These are phyloP conservation scores for Trametes pubescens DNA, from an alignment of 1,284 basidiomycete species.

Conservation along the genomic window DNA sequence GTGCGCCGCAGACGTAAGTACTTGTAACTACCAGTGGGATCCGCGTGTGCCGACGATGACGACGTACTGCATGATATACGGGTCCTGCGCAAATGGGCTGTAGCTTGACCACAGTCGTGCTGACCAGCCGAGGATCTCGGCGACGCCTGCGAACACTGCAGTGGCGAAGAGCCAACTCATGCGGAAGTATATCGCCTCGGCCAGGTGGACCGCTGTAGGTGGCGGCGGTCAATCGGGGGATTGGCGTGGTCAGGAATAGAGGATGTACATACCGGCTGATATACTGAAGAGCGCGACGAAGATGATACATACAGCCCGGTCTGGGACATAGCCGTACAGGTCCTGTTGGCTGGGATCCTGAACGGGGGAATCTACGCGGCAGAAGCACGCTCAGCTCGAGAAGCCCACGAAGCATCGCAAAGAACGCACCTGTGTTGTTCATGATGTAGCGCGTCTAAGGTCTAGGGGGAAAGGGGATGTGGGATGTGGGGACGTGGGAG, in stretches of 20 bases:
- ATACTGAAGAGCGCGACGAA: constrained; percentile 29
- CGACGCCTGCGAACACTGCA: constrained; percentile 20
- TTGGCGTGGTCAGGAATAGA: too few relatives aligned
- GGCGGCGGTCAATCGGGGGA: background rate
- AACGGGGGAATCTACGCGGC: background rate
- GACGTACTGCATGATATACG: constrained; percentile 46
- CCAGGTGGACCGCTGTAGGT: constrained; percentile 9
- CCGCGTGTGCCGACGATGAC: constrained; percentile 38
- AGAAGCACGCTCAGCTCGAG: background rate
- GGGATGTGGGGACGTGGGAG: background rate
- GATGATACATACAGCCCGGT: constrained; percentile 21
- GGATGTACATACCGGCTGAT: constrained; percentile 21
- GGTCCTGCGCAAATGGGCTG: constrained; percentile 30
- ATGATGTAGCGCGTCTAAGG: constrained; percentile 1
- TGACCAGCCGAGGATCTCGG: constrained; percentile 61
- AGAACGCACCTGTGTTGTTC: constrained; percentile 11
- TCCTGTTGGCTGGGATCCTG: constrained; percentile 3
- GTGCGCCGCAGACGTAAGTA: constrained; percentile 30
- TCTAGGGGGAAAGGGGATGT: background rate
- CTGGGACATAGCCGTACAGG: constrained; percentile 25
- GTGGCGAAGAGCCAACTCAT: constrained; percentile 23
- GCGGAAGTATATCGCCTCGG: constrained; percentile 12
- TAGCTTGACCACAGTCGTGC: constrained; percentile 45
- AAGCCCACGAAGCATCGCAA: background rate
- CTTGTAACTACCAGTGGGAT: constrained; percentile 25